Evolutionary conservation across 2,329 filamentous ascomycete species (phyloP).

Genomic region (Penicillium sp.): DNA sequence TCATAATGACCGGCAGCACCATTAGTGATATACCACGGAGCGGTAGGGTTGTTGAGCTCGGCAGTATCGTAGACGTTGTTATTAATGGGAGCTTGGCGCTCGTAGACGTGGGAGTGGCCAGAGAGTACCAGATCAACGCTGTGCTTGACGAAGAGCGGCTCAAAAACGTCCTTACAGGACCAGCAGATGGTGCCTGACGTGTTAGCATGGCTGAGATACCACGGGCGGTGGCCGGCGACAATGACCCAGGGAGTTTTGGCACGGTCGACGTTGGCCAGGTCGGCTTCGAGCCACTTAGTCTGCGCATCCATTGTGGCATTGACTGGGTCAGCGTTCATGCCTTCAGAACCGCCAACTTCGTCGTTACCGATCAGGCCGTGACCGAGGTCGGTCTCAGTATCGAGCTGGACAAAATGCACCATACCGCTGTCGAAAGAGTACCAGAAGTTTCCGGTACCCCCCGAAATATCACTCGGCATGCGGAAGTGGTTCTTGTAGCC

Average conservation of each 20-base stretch:
- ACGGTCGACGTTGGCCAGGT: slow-evolving; percentile 8
- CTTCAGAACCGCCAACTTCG: slow-evolving; percentile 3
- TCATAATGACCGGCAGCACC: slow-evolving; percentile 36
- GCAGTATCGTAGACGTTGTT: slow-evolving; percentile 15
- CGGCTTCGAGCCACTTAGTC: slow-evolving; percentile 8
- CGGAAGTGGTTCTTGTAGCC: slow-evolving; percentile 28
- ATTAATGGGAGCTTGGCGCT: slow-evolving; percentile 7
- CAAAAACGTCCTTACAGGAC: slow-evolving; percentile 11
- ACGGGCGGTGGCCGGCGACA: slow-evolving; percentile 8
- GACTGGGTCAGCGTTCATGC: slow-evolving; percentile 7
- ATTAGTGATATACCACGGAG: slow-evolving; percentile 34
- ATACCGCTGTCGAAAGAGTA: slow-evolving; percentile 20
- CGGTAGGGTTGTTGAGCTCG: slow-evolving; percentile 27
- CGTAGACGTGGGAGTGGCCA: slow-evolving; percentile 4
- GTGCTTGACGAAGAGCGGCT: slow-evolving; percentile 8
- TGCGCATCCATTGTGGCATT: slow-evolving; percentile 5
- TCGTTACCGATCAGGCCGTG: slow-evolving; percentile 5
- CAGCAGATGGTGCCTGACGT: slow-evolving; percentile 6
- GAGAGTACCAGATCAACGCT: slow-evolving; percentile 9
- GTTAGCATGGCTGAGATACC: slow-evolving; percentile 9
- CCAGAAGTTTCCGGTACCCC: slow-evolving; percentile 20
- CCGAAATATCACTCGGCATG: slow-evolving; percentile 25
- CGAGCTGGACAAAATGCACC: slow-evolving; percentile 15
- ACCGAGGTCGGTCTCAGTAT: slow-evolving; percentile 17
- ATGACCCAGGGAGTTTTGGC: slow-evolving; percentile 11